Percentiles rank a stretch among this genome's conserved stretches.
These are phyloP conservation scores for Digitaria exilis DNA, from an alignment of 202 grass and related monocot species.

Conservation along the genomic window DNA sequence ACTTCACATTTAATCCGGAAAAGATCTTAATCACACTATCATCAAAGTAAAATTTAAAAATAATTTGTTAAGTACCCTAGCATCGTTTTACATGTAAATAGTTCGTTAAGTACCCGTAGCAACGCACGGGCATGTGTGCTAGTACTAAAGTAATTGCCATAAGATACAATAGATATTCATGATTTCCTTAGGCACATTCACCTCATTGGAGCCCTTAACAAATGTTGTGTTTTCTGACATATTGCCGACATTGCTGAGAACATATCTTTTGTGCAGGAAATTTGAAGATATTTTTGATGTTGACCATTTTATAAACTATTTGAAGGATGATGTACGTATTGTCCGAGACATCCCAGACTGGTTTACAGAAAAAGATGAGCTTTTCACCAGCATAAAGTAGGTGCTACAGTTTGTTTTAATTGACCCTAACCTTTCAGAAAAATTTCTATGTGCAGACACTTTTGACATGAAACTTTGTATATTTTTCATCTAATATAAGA, in stretches of 20 bases:
- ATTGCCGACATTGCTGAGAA: constrained; percentile 4
- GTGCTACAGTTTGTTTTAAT: constrained; percentile 17
- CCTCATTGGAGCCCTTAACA: constrained; percentile 17
- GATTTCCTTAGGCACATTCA: constrained; percentile 17
- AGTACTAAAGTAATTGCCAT: neutral
- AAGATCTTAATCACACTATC: no score
- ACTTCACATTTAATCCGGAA: no score
- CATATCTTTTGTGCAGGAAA: constrained; percentile 62
- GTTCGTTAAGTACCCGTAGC: no score
- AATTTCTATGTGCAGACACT: neutral
- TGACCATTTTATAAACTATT: constrained; percentile 84
- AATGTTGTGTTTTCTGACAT: constrained; percentile 6
- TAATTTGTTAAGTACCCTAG: no score
- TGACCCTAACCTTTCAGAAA: constrained; percentile 12
- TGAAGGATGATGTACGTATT: constrained; percentile 80
- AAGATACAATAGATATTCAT: neutral
- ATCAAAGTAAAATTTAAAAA: no score
- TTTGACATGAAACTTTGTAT: neutral
- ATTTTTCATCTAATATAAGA: neutral
- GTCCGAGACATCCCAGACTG: constrained; percentile 77
- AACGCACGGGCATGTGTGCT: no score
- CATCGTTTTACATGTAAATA: no score
- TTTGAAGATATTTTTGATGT: constrained; percentile 91
- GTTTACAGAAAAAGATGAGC: constrained; percentile 84
- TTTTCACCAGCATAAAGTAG: constrained; percentile 84